Base-by-base conservation (phyloP, 257 asterid genomes). In the Fraxinus anomala region DNA sequence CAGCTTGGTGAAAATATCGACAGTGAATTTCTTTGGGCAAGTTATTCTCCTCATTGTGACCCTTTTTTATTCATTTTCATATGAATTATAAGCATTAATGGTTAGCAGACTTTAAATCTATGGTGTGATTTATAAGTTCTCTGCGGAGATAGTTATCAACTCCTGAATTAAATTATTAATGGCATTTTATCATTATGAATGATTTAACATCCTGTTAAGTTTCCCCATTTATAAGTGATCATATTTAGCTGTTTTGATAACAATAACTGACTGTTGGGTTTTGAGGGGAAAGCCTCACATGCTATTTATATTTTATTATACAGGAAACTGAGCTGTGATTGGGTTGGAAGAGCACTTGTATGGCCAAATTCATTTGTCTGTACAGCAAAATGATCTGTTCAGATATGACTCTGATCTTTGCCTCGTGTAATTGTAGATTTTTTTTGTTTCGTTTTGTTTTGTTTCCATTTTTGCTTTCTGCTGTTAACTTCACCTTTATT, bases 251-350 rank as follows among this genome's bases (percentile, higher is more conserved):
- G 73, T 73, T 74, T 84, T 24, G 76, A 72, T 77, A 30, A 36
- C 40, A 70, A 51, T 68, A 65, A 61, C 51, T 37, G 68, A 83
- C 73, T 84, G 78, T 70, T 72, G 83, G 81, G 66, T 80, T 68
- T 51, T 33, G 24, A 74, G 82, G 76, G 78, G 56, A 80, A 67
- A 70, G 51, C 74, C 84, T 89, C 84, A 85, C 84, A 78, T 83
- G 88, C 78, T 40, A 40, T 9, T 40, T 82, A 39, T 74, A 79
- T 73, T 56, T n/a, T 56, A 56, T 56, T 56, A 19, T 80, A 82
- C 89, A 89, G 92, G 93, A 72, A 80, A 74, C 74, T 63, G 73
- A 76, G 86, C 75, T 80, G 88, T 73, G 77, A 80, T 68, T 76
- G 71, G 87, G 85, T 70, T 75, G 89, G 89, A 69, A 68, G 72